Evolutionary conservation across 106 monocot species (phyloP).

Genomic region (Ottelia alismoides): DNA sequence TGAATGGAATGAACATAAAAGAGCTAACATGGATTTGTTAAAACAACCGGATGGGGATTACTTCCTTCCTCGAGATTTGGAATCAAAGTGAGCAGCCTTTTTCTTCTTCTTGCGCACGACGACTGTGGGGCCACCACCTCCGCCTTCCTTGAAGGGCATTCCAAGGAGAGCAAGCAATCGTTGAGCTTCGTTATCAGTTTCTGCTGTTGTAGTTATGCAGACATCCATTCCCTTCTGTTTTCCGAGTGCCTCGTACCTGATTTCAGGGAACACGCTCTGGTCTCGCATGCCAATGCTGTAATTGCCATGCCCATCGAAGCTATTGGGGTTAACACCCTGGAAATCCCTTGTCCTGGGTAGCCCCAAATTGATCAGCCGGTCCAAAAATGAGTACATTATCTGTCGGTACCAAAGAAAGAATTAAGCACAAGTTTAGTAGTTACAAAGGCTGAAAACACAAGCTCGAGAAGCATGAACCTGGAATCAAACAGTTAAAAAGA

Average conservation of each 20-base stretch:
- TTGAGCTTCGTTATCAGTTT: constrained; percentile 65
- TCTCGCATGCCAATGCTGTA: constrained; percentile 76
- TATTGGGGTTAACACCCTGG: constrained; percentile 79
- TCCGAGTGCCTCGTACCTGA: constrained; percentile 69
- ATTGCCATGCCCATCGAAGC: constrained; percentile 94
- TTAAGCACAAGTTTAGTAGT: too few relatives aligned
- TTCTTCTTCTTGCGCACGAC: constrained; percentile 55
- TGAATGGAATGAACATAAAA: too few relatives aligned
- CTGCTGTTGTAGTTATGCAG: constrained; percentile 72
- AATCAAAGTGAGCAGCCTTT: constrained; percentile 33
- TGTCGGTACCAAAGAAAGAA: too few relatives aligned
- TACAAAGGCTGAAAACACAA: too few relatives aligned
- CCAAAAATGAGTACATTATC: constrained; percentile 90
- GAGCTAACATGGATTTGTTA: too few relatives aligned
- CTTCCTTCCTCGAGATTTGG: constrained; percentile 33
- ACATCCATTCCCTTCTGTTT: constrained; percentile 90
- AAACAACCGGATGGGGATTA: too few relatives aligned
- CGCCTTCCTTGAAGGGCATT: constrained; percentile 69
- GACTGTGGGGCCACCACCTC: constrained; percentile 21
- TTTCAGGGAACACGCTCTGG: constrained; percentile 91
- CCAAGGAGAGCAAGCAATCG: constrained; percentile 71
- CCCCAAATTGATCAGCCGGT: constrained; percentile 75
- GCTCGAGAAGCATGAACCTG: too few relatives aligned
- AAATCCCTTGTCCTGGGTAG: constrained; percentile 86
- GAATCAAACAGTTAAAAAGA: too few relatives aligned